Evolutionary conservation across 331 rosid genomes (phyloP).

Genomic region (Prunus yedoensis): DNA sequence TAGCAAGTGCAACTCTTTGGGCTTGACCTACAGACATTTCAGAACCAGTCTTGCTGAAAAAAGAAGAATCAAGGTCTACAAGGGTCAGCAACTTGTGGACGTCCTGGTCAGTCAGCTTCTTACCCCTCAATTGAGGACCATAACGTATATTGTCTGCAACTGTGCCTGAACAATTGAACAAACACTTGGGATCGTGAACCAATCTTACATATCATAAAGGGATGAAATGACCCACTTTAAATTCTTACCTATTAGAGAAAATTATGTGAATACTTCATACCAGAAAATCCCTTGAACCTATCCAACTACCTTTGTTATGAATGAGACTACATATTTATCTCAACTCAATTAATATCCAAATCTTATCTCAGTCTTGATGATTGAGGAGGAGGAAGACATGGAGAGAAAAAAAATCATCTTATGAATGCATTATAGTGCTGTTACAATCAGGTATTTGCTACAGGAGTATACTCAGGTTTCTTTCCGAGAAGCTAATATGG

Average conservation of each 20-base stretch:
- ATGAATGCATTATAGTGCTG: too few species aligned
- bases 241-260: too few species aligned
- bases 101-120: constrained; percentile 57
- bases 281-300: background rate
- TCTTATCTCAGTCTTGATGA: too few species aligned
- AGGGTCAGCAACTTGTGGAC: constrained; percentile 60
- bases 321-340: background rate
- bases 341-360: too few species aligned
- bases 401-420: too few species aligned
- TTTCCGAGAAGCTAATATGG: too few species aligned
- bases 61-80: constrained; percentile 74
- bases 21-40: constrained; percentile 95
- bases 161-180: constrained; percentile 51
- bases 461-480: too few species aligned
- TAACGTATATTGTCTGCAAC: constrained; percentile 80
- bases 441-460: too few species aligned
- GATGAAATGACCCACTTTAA: too few species aligned
- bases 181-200: background rate
- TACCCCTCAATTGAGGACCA: constrained; percentile 77
- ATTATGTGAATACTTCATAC: background rate
- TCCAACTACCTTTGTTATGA: background rate
- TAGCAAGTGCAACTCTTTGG: constrained; percentile 92
- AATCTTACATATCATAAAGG: too few species aligned
- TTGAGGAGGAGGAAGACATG: too few species aligned
- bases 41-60: constrained; percentile 49